These are phyloP conservation scores for Vanderwaltozyma yarrowii DNA, from an alignment of 805 yeast genomes.

Conservation along the genomic window DNA sequence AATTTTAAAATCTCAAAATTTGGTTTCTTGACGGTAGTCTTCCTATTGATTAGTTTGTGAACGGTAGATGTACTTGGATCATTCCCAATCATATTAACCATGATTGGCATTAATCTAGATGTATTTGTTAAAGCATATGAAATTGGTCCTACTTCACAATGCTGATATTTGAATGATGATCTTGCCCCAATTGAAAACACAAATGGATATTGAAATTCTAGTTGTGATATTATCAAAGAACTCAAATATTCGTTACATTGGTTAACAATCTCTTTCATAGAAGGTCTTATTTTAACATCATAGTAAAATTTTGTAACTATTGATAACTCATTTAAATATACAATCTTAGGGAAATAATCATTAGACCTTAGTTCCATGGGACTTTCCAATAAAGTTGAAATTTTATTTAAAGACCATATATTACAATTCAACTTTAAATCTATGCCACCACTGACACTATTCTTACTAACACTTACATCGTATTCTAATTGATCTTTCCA, in stretches of 20 bases:
- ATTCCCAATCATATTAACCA: conserved; percentile 10
- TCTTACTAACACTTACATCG: not conserved
- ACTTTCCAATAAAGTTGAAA: conserved; percentile 6
- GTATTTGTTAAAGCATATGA: conserved; percentile 20
- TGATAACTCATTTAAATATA: not conserved
- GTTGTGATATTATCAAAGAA: conserved; percentile 24
- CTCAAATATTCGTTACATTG: conserved; percentile 20
- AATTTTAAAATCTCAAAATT: not conserved
- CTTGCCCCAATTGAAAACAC: conserved; percentile 23
- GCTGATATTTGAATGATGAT: conserved; percentile 13
- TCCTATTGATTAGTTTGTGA: conserved; percentile 6
- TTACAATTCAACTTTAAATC: conserved; percentile 3
- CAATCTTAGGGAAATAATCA: not conserved
- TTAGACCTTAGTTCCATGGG: conserved; percentile 1
- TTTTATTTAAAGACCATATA: conserved; percentile 9
- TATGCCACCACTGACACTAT: not conserved
- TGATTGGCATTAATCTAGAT: conserved; percentile 15
- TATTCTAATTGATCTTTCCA: not conserved
- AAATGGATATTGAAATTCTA: conserved; percentile 29
- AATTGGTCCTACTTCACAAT: conserved; percentile 16
- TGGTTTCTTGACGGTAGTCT: not conserved
- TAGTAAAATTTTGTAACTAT: not conserved
- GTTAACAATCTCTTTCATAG: not conserved
- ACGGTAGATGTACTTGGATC: conserved; percentile 19
- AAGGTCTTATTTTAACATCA: not conserved